These are phyloP conservation scores for Paxillus ammoniavirescens DNA, from an alignment of 768 basidiomycete genomes.

Conservation along the genomic window DNA sequence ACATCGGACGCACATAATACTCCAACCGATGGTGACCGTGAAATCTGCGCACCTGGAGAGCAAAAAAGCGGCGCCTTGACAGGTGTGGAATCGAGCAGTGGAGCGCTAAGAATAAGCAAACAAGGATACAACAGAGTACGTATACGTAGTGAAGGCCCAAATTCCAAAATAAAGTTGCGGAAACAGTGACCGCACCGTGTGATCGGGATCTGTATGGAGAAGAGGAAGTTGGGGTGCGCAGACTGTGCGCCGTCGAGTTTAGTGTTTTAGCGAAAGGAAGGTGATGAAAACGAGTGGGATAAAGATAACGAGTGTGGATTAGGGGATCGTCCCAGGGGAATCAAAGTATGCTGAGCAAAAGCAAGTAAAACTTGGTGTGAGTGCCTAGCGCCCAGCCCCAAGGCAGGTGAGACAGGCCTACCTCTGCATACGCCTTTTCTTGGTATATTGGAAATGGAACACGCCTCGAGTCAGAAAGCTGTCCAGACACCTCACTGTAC, in stretches of 20 bases:
- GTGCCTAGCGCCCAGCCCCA: background rate
- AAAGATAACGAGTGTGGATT: slow-evolving; percentile 13
- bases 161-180: slow-evolving; percentile 23
- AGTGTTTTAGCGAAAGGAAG: slow-evolving; percentile 3
- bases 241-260: background rate
- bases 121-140: slow-evolving; percentile 16
- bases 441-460: background rate
- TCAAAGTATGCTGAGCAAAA: slow-evolving; percentile 11
- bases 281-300: slow-evolving; percentile 8
- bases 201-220: slow-evolving; percentile 9
- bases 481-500: background rate
- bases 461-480: slow-evolving; percentile 4
- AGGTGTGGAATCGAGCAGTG: background rate
- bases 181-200: slow-evolving; percentile 1
- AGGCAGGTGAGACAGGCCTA: background rate
- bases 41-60: background rate
- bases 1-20: slow-evolving; percentile 21
- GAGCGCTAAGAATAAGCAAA: slow-evolving; percentile 13
- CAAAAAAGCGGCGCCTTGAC: background rate
- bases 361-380: background rate
- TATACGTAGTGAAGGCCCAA: background rate
- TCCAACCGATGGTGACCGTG: slow-evolving; percentile 1
- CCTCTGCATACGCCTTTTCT: slow-evolving; percentile 17
- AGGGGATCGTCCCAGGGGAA: background rate
- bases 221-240: background rate